Evolutionary conservation across 2,329 filamentous ascomycete genomes (phyloP).

Genomic region (Pezicula neosporulosa): DNA sequence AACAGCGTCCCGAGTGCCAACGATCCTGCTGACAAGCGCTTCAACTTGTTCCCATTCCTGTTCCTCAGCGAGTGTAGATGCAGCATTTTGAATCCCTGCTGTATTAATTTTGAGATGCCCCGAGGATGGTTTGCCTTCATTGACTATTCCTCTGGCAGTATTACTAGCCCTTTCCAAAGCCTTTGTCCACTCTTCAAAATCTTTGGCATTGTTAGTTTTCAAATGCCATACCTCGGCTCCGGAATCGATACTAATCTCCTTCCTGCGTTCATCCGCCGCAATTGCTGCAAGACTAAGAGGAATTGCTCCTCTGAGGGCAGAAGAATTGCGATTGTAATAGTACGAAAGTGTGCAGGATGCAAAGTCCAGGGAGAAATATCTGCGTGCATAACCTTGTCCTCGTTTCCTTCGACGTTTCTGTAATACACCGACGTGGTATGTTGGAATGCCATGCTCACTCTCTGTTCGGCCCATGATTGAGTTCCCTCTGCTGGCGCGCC

Average conservation of each 20-base stretch:
- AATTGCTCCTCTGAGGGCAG: slow-evolving; percentile 86
- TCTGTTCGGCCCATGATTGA: slow-evolving; percentile 53
- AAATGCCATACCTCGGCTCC: slow-evolving; percentile 97
- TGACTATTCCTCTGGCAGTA: slow-evolving; percentile 52
- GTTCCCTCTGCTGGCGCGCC: slow-evolving; percentile 34
- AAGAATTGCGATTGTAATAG: slow-evolving; percentile 91
- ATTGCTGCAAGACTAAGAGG: slow-evolving; percentile 89
- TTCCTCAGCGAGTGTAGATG: slow-evolving; percentile 55
- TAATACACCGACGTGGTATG: slow-evolving; percentile 79
- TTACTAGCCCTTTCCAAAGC: slow-evolving; percentile 82
- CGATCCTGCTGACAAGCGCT: slow-evolving; percentile 77
- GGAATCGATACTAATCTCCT: slow-evolving; percentile 95
- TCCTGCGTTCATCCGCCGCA: slow-evolving; percentile 79
- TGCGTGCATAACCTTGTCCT: slow-evolving; percentile 86
- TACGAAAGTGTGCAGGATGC: slow-evolving; percentile 93
- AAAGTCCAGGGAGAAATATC: slow-evolving; percentile 96
- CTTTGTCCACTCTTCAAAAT: slow-evolving; percentile 84
- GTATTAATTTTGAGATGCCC: slow-evolving; percentile 31
- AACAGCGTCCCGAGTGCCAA: slow-evolving; percentile 84
- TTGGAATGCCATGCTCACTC: slow-evolving; percentile 37
- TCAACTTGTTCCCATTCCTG: slow-evolving; percentile 87
- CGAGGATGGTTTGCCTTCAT: slow-evolving; percentile 17
- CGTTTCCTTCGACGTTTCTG: slow-evolving; percentile 90
- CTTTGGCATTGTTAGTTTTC: slow-evolving; percentile 74
- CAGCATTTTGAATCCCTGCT: slow-evolving; percentile 13